Conservation (phyloP, 2,329 filamentous ascomycete species). For the Didymella segeticola region DNA sequence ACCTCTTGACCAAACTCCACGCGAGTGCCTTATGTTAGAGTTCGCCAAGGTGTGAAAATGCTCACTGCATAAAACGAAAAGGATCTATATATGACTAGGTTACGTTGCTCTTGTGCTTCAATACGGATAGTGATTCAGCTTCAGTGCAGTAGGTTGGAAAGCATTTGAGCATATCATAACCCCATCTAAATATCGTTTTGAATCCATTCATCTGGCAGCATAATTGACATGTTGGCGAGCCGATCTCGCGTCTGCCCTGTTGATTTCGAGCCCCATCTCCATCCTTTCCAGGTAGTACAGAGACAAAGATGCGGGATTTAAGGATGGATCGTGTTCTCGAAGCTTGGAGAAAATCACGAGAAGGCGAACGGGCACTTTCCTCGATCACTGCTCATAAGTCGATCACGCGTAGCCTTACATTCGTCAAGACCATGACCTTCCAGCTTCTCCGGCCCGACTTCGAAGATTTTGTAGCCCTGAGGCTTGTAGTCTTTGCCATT, state of each 20-base stretch:
- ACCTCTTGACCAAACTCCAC: too few relatives aligned
- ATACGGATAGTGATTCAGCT: not conserved
- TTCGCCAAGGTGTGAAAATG: too few relatives aligned
- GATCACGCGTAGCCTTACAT: slow-evolving; percentile 33
- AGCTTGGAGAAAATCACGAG: not conserved
- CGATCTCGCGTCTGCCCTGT: not conserved
- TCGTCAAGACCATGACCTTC: slow-evolving; percentile 54
- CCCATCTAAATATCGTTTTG: not conserved
- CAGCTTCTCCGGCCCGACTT: slow-evolving; percentile 67
- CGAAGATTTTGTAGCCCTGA: slow-evolving; percentile 61
- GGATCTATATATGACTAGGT: not conserved
- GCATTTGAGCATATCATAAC: not conserved
- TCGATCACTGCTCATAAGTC: slow-evolving; percentile 31
- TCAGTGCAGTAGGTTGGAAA: not conserved
- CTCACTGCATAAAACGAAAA: too few relatives aligned
- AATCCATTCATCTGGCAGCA: not conserved
- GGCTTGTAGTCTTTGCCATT: slow-evolving; percentile 61
- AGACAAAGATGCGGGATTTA: not conserved
- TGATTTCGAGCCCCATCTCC: not conserved
- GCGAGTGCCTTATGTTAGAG: too few relatives aligned
- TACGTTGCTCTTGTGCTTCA: not conserved
- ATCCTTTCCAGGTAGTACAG: not conserved
- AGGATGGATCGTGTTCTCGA: not conserved
- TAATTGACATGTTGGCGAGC: not conserved
- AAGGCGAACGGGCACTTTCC: slow-evolving; percentile 43